Percentiles rank a stretch among this genome's conserved stretches.
phyloP scores from a whole-genome alignment of 805 yeast genomes.

The Kuraishia borneana region DNA sequence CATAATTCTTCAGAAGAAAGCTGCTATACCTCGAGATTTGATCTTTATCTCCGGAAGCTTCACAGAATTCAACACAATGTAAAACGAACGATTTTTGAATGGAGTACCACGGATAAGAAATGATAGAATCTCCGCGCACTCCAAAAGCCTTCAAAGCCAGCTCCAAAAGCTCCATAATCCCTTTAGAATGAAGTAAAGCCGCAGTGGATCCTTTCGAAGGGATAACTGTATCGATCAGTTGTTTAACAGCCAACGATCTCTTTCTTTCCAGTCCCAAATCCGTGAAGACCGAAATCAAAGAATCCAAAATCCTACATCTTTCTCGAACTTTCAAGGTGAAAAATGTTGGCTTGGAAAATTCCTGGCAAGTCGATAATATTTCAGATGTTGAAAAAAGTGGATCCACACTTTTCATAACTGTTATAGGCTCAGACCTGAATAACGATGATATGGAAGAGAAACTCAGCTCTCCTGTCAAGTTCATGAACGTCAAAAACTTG shows the following conservation, averaged over 20 bases:
- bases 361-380: constrained; percentile 37
- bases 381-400: constrained; percentile 17
- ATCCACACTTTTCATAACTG: background rate
- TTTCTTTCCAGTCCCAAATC: constrained; percentile 56
- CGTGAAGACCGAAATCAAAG: constrained; percentile 54
- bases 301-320: constrained; percentile 53
- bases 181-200: constrained; percentile 2
- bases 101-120: constrained; percentile 4
- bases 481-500: constrained; percentile 44
- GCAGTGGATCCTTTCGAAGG: constrained; percentile 22
- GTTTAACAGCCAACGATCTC: constrained; percentile 55
- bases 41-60: constrained; percentile 32
- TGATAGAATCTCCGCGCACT: background rate
- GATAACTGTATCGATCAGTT: constrained; percentile 42
- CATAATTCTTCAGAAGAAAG: constrained; percentile 42
- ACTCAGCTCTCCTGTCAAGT: constrained; percentile 37
- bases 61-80: constrained; percentile 40
- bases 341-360: constrained; percentile 32
- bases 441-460: constrained; percentile 29
- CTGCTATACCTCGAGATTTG: constrained; percentile 37
- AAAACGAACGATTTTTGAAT: constrained; percentile 2
- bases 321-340: constrained; percentile 33
- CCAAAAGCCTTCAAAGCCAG: background rate
- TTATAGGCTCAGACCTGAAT: constrained; percentile 25
- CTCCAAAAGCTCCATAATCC: background rate